Evolutionary conservation across 2,329 filamentous ascomycete genomes (phyloP).

Genomic region (Hysterium pulicare): DNA sequence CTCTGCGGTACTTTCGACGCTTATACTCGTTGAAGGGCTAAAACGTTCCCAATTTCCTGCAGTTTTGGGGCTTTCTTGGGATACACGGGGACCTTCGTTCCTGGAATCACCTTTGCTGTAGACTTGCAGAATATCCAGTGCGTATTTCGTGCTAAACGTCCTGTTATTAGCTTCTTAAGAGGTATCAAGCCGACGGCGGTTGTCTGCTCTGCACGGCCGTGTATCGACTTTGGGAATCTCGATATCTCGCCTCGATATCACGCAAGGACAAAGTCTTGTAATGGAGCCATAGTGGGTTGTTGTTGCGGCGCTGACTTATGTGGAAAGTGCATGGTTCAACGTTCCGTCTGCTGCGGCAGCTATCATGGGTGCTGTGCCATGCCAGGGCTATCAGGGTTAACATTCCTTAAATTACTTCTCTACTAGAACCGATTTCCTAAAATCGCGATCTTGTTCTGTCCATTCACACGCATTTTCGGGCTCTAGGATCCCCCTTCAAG

Average conservation of each 20-base stretch:
- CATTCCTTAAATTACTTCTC: no score
- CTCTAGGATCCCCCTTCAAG: no score
- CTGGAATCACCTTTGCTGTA: constrained; percentile 37
- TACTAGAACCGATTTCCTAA: no score
- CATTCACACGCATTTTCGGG: no score
- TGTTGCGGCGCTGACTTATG: constrained; percentile 41
- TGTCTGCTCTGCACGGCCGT: constrained; percentile 44
- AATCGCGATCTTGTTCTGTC: no score
- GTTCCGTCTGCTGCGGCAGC: constrained; percentile 40
- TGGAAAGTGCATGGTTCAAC: constrained; percentile 40
- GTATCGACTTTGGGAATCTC: constrained; percentile 44
- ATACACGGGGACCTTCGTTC: constrained; percentile 41
- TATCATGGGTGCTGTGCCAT: constrained; percentile 35
- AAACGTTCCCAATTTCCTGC: constrained; percentile 23
- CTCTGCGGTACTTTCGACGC: constrained; percentile 69
- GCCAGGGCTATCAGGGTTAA: no score
- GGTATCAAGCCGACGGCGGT: constrained; percentile 44
- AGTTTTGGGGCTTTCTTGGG: constrained; percentile 36
- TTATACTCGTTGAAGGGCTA: constrained; percentile 57
- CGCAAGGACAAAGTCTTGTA: constrained; percentile 34
- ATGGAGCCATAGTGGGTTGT: constrained; percentile 46
- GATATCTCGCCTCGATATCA: constrained; percentile 39
- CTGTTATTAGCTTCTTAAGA: constrained; percentile 33
- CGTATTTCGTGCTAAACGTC: constrained; percentile 31
- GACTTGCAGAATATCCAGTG: constrained; percentile 40